Evolutionary conservation across 352 stramenopile species (phyloP).

Genomic region (Phytophthora multivora): DNA sequence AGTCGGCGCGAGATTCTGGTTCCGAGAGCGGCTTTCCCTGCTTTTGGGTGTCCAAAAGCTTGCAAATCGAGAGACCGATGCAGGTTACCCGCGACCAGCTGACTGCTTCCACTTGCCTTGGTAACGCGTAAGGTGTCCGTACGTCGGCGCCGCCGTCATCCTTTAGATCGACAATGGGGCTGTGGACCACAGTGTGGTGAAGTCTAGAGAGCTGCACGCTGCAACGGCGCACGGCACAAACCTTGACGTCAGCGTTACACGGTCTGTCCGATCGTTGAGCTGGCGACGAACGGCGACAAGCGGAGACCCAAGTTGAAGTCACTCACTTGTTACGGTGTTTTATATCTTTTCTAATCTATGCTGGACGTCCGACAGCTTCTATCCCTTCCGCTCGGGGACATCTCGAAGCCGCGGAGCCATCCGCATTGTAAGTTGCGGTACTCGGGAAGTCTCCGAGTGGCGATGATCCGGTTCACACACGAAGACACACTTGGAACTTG

Average conservation of each 20-base stretch:
- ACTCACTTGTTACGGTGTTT: conserved; percentile 18
- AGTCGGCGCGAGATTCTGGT: conserved; percentile 24
- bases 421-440: conserved; percentile 20
- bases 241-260: conserved; percentile 12
- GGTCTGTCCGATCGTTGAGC: conserved; percentile 7
- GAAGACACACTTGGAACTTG: conserved; percentile 30
- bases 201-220: conserved; percentile 9
- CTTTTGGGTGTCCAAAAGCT: not conserved
- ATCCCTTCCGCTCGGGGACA: conserved; percentile 22
- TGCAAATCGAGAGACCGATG: conserved; percentile 17
- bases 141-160: conserved; percentile 14
- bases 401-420: not conserved
- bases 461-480: conserved; percentile 33
- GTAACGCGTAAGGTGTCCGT: conserved; percentile 13
- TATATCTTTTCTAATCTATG: conserved; percentile 23
- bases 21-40: conserved; percentile 9
- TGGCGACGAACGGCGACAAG: not conserved
- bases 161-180: not conserved
- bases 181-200: too few relatives aligned
- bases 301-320: conserved; percentile 9
- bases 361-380: not conserved
- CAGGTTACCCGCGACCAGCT: conserved; percentile 16
- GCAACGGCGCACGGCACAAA: not conserved
- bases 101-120: conserved; percentile 21
- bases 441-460: conserved; percentile 25